Conservation (phyloP, 495 filamentous ascomycete genomes). For the Peziza echinospora region DNA sequence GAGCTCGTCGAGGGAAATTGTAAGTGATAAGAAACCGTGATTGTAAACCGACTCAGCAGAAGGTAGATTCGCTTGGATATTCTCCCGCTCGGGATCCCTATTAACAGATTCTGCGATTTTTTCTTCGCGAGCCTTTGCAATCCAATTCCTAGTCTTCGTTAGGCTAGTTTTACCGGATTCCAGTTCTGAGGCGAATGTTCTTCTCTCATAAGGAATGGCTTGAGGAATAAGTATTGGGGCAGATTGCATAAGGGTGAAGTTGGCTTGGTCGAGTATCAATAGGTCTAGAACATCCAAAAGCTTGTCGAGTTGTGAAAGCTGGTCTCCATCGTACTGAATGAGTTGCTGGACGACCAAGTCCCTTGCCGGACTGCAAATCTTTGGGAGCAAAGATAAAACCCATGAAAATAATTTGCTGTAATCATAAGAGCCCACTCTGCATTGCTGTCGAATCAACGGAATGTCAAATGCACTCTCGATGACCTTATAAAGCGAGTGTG, state of each 20-base stretch:
- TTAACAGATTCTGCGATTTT: slow-evolving; percentile 48
- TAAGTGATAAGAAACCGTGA: slow-evolving; percentile 43
- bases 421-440: slow-evolving; percentile 63
- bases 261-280: slow-evolving; percentile 84
- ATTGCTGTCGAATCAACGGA: slow-evolving; percentile 52
- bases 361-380: slow-evolving; percentile 77
- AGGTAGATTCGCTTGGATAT: slow-evolving; percentile 30
- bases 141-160: slow-evolving; percentile 45
- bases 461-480: slow-evolving; percentile 75
- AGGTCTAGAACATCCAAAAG: slow-evolving; percentile 60
- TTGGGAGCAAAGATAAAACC: slow-evolving; percentile 73
- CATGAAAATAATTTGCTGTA: slow-evolving; percentile 85
- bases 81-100: slow-evolving; percentile 47
- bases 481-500: slow-evolving; percentile 58
- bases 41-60: slow-evolving; percentile 57
- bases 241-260: slow-evolving; percentile 66
- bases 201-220: slow-evolving; percentile 58
- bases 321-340: slow-evolving; percentile 50
- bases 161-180: slow-evolving; percentile 36
- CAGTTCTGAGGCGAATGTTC: slow-evolving; percentile 49
- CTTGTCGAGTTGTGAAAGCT: slow-evolving; percentile 64
- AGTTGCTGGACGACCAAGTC: slow-evolving; percentile 68
- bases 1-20: slow-evolving; percentile 39
- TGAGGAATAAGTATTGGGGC: slow-evolving; percentile 67
- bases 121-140: slow-evolving; percentile 44